These are phyloP conservation scores for Eutrema heterophyllum DNA, from an alignment of 345 rosid species.

Conservation along the genomic window DNA sequence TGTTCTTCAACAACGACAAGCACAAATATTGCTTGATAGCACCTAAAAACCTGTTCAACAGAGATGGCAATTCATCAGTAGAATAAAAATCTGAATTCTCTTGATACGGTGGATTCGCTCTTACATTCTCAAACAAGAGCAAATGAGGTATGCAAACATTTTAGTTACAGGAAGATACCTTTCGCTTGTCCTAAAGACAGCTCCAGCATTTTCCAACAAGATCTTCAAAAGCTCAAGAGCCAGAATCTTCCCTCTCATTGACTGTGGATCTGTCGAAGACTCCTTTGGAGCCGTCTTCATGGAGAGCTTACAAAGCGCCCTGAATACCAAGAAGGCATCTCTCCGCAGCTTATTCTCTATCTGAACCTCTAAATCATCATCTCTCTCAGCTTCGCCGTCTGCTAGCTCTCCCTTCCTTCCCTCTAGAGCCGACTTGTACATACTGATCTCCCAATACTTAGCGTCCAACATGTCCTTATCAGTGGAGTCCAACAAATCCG, in stretches of 20 bases:
- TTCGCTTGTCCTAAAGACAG: slow-evolving; percentile 94
- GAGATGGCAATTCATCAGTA: slow-evolving; percentile 19
- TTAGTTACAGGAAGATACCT: slow-evolving; percentile 42
- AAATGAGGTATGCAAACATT: neutral
- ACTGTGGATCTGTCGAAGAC: slow-evolving; percentile 74
- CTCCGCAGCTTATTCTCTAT: slow-evolving; percentile 96
- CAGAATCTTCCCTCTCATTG: slow-evolving; percentile 96
- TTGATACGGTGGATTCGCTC: neutral
- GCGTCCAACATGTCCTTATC: slow-evolving; percentile 98
- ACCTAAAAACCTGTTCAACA: slow-evolving; percentile 78
- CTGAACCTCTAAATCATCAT: slow-evolving; percentile 91
- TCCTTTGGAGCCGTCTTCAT: slow-evolving; percentile 97
- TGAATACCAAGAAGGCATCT: slow-evolving; percentile 93
- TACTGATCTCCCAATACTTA: slow-evolving; percentile 99
- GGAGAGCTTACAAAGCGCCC: slow-evolving; percentile 95
- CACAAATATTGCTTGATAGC: slow-evolving; percentile 96
- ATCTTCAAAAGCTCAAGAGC: slow-evolving; percentile 96
- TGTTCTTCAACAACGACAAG: slow-evolving; percentile 90
- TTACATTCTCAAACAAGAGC: slow-evolving; percentile 6
- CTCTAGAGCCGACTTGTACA: slow-evolving; percentile 95
- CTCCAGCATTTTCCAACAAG: slow-evolving; percentile 97
- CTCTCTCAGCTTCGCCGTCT: slow-evolving; percentile 81
- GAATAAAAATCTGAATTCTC: neutral
- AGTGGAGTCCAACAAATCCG: slow-evolving; percentile 66
- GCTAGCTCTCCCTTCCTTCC: slow-evolving; percentile 93